phyloP scores from a whole-genome alignment of 2,329 filamentous ascomycete genomes.

The Colletotrichum phormii region DNA sequence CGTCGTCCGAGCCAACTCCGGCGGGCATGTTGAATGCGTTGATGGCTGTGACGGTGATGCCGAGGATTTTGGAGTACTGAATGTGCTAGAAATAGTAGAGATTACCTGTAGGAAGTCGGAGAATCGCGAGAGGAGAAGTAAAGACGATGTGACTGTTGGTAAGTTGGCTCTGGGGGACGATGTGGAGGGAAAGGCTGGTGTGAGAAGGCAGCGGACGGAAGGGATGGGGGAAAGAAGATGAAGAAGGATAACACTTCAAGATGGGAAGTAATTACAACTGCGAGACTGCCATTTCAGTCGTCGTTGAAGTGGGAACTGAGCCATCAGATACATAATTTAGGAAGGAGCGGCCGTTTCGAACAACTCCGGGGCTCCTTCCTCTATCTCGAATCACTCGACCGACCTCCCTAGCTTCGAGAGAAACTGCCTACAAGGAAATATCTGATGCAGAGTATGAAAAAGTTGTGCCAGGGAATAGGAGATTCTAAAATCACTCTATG shows the following conservation, averaged over 20 bases:
- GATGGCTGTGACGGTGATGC: neutral
- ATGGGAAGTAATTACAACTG: neutral
- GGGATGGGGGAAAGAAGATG: neutral
- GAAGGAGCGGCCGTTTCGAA: too few species aligned
- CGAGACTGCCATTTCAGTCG: neutral
- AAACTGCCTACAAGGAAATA: too few species aligned
- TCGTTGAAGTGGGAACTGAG: too few species aligned
- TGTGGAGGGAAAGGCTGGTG: neutral
- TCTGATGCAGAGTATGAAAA: too few species aligned
- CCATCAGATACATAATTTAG: too few species aligned
- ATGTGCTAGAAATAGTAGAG: neutral
- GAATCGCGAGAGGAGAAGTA: neutral
- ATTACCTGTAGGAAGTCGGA: neutral
- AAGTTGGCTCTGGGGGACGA: neutral
- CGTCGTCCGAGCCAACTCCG: neutral
- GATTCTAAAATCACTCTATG: neutral
- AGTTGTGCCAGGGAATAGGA: neutral
- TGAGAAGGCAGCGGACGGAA: neutral
- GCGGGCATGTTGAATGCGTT: neutral
- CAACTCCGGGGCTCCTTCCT: too few species aligned
- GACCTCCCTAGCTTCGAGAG: too few species aligned
- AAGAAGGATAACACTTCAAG: neutral
- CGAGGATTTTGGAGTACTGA: neutral
- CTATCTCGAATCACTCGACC: too few species aligned
- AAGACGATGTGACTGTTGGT: neutral